These are phyloP conservation scores for Dysphania ambrosioides DNA, from an alignment of 148 eudicot genomes.

Conservation along the genomic window DNA sequence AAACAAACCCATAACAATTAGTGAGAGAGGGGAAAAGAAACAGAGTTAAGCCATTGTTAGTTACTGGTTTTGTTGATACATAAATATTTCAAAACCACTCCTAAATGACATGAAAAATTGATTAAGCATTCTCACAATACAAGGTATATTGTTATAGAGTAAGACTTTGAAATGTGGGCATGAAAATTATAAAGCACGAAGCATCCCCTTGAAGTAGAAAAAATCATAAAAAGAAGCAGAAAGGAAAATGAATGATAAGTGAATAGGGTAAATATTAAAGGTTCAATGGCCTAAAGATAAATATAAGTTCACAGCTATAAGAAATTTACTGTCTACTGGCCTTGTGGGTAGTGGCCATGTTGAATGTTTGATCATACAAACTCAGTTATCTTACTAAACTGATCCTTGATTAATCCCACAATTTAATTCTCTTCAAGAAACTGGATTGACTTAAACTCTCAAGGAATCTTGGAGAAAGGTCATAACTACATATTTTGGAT, in stretches of 20 bases:
- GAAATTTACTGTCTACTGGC: neutral
- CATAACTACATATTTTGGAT: neutral
- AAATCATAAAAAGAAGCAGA: neutral
- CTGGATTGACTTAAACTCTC: neutral
- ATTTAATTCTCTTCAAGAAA: neutral
- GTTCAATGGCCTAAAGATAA: neutral
- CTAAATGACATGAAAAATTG: neutral
- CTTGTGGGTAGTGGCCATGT: neutral
- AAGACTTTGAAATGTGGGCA: neutral
- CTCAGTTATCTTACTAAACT: neutral
- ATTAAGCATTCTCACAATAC: neutral
- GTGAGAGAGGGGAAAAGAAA: conserved; percentile 4
- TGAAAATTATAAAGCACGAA: neutral
- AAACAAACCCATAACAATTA: neutral
- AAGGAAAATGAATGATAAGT: neutral
- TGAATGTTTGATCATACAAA: neutral
- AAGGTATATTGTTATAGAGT: neutral
- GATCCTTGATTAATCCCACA: no score
- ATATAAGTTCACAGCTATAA: neutral
- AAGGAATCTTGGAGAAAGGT: neutral
- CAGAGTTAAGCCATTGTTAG: neutral
- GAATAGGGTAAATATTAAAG: neutral
- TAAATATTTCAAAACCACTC: neutral
- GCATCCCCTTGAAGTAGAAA: neutral
- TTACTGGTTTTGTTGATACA: neutral